phyloP scores from a whole-genome alignment of 2,329 filamentous ascomycete genomes.

The Byssochlamys sp. region DNA sequence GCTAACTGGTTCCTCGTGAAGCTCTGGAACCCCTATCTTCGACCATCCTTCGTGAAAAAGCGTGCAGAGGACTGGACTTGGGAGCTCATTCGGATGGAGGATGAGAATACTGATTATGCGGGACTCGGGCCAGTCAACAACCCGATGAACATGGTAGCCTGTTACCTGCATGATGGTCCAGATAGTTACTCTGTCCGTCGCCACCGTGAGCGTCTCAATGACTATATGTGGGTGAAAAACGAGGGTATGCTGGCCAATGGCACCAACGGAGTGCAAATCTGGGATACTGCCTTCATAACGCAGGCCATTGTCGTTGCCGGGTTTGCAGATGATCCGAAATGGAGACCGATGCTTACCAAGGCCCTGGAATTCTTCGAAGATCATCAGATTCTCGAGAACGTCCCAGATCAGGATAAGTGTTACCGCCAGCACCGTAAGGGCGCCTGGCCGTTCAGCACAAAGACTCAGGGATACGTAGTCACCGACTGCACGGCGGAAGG shows the following conservation, averaged over 20 bases:
- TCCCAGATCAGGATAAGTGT: slow-evolving; percentile 63
- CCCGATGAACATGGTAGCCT: slow-evolving; percentile 79
- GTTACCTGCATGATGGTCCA: slow-evolving; percentile 75
- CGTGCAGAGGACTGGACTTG: slow-evolving; percentile 72
- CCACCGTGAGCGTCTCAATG: slow-evolving; percentile 71
- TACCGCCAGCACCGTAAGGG: slow-evolving; percentile 89
- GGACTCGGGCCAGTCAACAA: slow-evolving; percentile 81
- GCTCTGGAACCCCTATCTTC: slow-evolving; percentile 70
- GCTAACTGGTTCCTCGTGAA: slow-evolving; percentile 70
- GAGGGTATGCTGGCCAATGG: slow-evolving; percentile 93
- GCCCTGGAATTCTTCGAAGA: slow-evolving; percentile 77
- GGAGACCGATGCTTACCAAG: slow-evolving; percentile 71
- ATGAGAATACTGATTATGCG: slow-evolving; percentile 81
- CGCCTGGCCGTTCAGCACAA: slow-evolving; percentile 91
- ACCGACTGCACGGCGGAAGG: slow-evolving; percentile 91
- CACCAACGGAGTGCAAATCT: slow-evolving; percentile 94
- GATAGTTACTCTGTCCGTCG: slow-evolving; percentile 60
- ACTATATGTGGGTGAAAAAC: slow-evolving; percentile 82
- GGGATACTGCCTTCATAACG: slow-evolving; percentile 88
- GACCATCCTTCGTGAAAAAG: slow-evolving; percentile 55
- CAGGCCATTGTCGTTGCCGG: slow-evolving; percentile 73
- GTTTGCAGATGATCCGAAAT: slow-evolving; percentile 65
- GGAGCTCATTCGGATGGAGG: slow-evolving; percentile 78
- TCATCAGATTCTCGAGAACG: slow-evolving; percentile 82
- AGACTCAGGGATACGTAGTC: slow-evolving; percentile 85